Conservation (phyloP, 163 green algal genomes). For the Prototheca stagnorum region DNA sequence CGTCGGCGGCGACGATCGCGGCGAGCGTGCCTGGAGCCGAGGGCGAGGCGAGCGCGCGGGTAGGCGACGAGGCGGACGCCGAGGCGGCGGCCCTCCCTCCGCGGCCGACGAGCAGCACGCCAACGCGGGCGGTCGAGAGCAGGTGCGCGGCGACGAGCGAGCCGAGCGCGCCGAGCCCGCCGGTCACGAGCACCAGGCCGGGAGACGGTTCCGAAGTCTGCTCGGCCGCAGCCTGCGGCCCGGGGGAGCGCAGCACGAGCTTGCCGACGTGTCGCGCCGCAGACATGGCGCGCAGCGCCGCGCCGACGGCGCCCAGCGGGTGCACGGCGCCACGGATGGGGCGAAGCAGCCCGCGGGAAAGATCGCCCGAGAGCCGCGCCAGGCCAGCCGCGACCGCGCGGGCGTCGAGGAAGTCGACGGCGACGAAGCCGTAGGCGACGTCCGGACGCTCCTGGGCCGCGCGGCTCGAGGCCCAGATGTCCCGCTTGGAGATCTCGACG, state of each 20-base stretch:
- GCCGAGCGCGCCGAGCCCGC: conserved; percentile 40
- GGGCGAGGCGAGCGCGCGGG: too few species aligned
- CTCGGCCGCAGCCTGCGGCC: too few species aligned
- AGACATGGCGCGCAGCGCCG: conserved; percentile 66
- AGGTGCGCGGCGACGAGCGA: conserved; percentile 26
- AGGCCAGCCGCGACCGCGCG: conserved; percentile 34
- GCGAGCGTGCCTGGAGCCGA: too few species aligned
- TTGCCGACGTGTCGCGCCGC: conserved; percentile 74
- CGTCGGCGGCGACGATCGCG: too few species aligned
- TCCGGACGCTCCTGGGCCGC: conserved; percentile 58
- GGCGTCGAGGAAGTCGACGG: conserved; percentile 66
- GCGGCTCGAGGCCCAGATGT: conserved; percentile 55
- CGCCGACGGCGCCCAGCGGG: conserved; percentile 22
- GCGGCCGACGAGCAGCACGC: conserved; percentile 22
- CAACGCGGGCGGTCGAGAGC: too few species aligned
- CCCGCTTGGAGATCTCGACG: conserved; percentile 83
- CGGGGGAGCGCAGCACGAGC: too few species aligned
- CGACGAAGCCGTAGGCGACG: conserved; percentile 52
- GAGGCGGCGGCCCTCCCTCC: too few species aligned
- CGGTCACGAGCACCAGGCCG: conserved; percentile 25
- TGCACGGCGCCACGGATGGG: conserved; percentile 40
- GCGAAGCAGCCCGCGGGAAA: conserved; percentile 26
- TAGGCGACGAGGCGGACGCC: too few species aligned
- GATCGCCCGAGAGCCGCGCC: conserved; percentile 24
- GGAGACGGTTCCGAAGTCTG: too few species aligned